Base-by-base conservation (phyloP, 1,284 basidiomycete genomes). In the Malassezia nana region DNA sequence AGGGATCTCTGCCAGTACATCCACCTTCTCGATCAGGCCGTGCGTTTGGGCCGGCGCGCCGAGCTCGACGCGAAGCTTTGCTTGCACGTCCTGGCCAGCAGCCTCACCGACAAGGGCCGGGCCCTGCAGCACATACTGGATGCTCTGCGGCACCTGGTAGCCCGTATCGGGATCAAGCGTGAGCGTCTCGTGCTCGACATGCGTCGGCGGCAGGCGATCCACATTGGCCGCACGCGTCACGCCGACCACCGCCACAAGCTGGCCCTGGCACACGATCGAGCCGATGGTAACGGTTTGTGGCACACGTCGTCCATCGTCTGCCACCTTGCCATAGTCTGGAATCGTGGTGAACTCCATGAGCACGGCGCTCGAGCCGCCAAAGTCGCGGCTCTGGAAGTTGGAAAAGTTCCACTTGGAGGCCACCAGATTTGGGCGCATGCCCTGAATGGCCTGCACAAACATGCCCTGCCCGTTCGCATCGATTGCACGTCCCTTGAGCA, bases 391-490 rank as follows among this genome's bases (percentile, higher is more conserved):
- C 28, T 80, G 78, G 80, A 99, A 99, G 77, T 87, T 82, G 48
- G 80, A 84, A 78, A 98, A 99, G 79, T 96, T 96, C 94, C 94
- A 99, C 20, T 84, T 79, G 15, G 87, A 79, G 4, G 94, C 94
- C 59, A 95, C 83, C 52, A 90, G 81, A 76, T 99, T 89, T 50
- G 91, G 89, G 9, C 90, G 83, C 89, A 99, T 95, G 67, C 91
- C 92, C 76, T 98, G 94, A 74, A 98, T 92, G 25, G 94, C 92
- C 75, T 94, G 88, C 20, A 94, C 81, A 72, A 95, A 86, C 83
- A 90, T 87, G 32, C 87, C 91, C n/a, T 83, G 79, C 38, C 88
- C 90, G 31, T 81, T 78, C 38, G 84, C 79, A 33, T 82, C 74
- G 55, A 81, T 77, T 15, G 85, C 67, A 49, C 81, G 76, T 31